Evolutionary conservation across 768 basidiomycete genomes (phyloP).

Genomic region (Rhizopogon roseolus): DNA sequence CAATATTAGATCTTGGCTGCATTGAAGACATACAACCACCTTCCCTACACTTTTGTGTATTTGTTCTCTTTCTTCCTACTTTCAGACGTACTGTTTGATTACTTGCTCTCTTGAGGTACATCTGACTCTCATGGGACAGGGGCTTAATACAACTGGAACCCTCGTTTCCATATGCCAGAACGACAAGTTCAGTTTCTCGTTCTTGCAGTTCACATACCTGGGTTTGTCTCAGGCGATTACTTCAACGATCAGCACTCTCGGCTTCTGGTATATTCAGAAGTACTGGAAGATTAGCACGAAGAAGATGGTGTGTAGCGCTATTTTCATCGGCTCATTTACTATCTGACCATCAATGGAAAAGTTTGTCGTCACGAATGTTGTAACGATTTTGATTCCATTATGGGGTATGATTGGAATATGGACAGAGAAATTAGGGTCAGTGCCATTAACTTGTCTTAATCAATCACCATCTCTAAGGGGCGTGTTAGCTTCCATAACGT

Average conservation of each 20-base stretch:
- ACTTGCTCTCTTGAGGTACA: background rate
- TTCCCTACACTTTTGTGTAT: slow-evolving; percentile 82
- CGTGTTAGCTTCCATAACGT: slow-evolving; percentile 60
- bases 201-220: slow-evolving; percentile 76
- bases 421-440: slow-evolving; percentile 67
- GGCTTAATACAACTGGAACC: slow-evolving; percentile 75
- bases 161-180: slow-evolving; percentile 76
- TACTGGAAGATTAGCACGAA: slow-evolving; percentile 79
- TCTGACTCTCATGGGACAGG: slow-evolving; percentile 35
- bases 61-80: slow-evolving; percentile 74
- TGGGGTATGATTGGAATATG: slow-evolving; percentile 89
- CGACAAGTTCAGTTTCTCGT: slow-evolving; percentile 76
- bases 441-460: background rate
- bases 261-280: slow-evolving; percentile 80
- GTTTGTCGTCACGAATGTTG: slow-evolving; percentile 75
- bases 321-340: background rate
- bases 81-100: slow-evolving; percentile 51
- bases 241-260: slow-evolving; percentile 66
- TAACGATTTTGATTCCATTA: slow-evolving; percentile 72
- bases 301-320: slow-evolving; percentile 53
- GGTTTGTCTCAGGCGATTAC: slow-evolving; percentile 73
- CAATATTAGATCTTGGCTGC: slow-evolving; percentile 66
- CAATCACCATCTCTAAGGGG: background rate
- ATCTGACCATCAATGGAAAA: slow-evolving; percentile 18
- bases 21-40: slow-evolving; percentile 65